phyloP scores from a whole-genome alignment of 2,329 filamentous ascomycete genomes.

The Incumbomyces lentus region DNA sequence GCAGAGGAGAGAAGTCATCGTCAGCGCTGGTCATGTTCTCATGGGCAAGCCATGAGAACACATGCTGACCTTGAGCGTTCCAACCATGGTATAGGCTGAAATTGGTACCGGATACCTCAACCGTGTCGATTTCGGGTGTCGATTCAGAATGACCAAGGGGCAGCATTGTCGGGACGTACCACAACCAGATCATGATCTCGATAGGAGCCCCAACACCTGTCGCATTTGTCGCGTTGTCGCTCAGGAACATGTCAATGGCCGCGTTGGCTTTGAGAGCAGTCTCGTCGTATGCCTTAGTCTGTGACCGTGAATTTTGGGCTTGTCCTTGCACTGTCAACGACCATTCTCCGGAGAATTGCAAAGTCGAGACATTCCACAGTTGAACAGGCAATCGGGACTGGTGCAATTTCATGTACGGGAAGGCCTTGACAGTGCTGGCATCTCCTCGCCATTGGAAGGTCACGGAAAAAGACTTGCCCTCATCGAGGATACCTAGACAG shows the following conservation, averaged over 20 bases:
- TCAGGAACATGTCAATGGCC: conserved; percentile 12
- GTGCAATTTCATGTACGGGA: conserved; percentile 11
- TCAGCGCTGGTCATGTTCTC: conserved; percentile 11
- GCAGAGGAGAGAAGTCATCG: conserved; percentile 10
- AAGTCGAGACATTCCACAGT: conserved; percentile 12
- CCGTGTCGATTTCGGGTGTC: conserved; percentile 9
- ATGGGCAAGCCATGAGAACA: conserved; percentile 13
- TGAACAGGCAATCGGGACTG: conserved; percentile 9
- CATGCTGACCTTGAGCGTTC: conserved; percentile 13
- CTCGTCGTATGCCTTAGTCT: conserved; percentile 9
- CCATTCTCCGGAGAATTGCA: conserved; percentile 10
- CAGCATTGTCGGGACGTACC: conserved; percentile 9
- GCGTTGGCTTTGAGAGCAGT: conserved; percentile 9
- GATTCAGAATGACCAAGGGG: conserved; percentile 10
- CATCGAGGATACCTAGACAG: conserved; percentile 9
- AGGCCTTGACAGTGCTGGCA: conserved; percentile 11
- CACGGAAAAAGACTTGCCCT: conserved; percentile 9
- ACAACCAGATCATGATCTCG: conserved; percentile 15
- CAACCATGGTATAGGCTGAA: conserved; percentile 13
- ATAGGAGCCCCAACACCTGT: conserved; percentile 9
- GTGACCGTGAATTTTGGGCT: conserved; percentile 3
- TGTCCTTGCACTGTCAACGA: conserved; percentile 7
- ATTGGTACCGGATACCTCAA: conserved; percentile 9
- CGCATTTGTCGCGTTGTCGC: conserved; percentile 10
- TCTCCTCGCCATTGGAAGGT: conserved; percentile 11